These are phyloP conservation scores for Diaporthe sp. DNA, from an alignment of 2,329 filamentous ascomycete genomes.

Conservation along the genomic window DNA sequence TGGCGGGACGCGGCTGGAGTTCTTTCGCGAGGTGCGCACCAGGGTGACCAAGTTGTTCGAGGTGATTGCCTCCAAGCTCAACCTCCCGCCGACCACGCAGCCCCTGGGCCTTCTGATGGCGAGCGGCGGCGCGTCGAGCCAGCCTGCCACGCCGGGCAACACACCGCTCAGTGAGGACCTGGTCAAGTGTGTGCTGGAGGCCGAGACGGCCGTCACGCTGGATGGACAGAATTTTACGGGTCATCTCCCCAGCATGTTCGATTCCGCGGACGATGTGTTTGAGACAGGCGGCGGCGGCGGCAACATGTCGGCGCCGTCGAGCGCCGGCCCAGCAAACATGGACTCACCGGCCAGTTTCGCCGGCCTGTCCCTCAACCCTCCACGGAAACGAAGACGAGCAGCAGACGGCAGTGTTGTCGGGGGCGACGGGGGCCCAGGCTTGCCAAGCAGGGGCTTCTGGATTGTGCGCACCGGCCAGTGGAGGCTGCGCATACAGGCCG, in stretches of 20 bases:
- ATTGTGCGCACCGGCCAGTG: constrained; percentile 78
- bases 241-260: neutral
- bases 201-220: constrained; percentile 69
- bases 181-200: constrained; percentile 73
- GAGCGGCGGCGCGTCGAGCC: constrained; percentile 70
- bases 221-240: constrained; percentile 64
- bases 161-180: constrained; percentile 78
- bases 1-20: constrained; percentile 68
- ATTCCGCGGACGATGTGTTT: constrained; percentile 38
- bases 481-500: constrained; percentile 74
- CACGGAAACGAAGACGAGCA: constrained; percentile 60
- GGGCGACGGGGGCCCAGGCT: constrained; percentile 24
- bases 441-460: constrained; percentile 62
- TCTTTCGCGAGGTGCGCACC: constrained; percentile 77
- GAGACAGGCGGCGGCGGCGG: neutral
- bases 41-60: constrained; percentile 81
- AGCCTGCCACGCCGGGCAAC: constrained; percentile 75
- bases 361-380: constrained; percentile 48
- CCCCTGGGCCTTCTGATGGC: constrained; percentile 77
- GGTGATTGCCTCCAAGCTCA: constrained; percentile 85
- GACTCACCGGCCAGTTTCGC: constrained; percentile 48
- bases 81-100: constrained; percentile 70
- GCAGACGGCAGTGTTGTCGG: constrained; percentile 46
- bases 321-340: constrained; percentile 45
- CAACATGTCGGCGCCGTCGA: constrained; percentile 47